phyloP scores from a whole-genome alignment of 768 basidiomycete species.

The Mrakia blollopis region DNA sequence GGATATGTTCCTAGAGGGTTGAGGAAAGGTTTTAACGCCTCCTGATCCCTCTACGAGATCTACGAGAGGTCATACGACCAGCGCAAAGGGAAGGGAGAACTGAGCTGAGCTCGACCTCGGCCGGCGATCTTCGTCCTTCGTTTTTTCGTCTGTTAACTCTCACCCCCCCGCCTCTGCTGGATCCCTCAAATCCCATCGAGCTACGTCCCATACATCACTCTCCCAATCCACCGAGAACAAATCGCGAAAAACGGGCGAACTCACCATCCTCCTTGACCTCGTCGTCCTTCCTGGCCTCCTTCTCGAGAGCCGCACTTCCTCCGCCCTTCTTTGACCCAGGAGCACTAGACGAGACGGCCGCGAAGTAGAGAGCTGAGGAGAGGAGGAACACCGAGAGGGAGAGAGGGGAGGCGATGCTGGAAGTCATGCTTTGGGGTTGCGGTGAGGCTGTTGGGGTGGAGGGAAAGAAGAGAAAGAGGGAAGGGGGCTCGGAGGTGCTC shows the following conservation, averaged over 20 bases:
- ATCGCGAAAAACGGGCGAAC: not conserved
- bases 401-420: slow-evolving; percentile 10
- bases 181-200: too few species aligned
- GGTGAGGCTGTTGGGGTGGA: not conserved
- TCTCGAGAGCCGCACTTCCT: slow-evolving; percentile 17
- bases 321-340: slow-evolving; percentile 7
- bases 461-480: not conserved
- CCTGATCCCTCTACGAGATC: too few species aligned
- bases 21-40: too few species aligned
- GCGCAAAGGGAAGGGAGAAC: too few species aligned
- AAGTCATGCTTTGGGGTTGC: slow-evolving; percentile 5
- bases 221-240: not conserved
- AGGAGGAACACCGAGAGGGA: slow-evolving; percentile 22
- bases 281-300: slow-evolving; percentile 15
- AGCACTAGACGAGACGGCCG: slow-evolving; percentile 7
- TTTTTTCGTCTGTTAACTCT: not conserved
- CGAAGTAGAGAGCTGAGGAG: slow-evolving; percentile 14
- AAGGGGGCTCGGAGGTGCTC: not conserved
- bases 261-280: not conserved
- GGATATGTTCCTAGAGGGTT: too few species aligned
- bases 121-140: not conserved
- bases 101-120: not conserved
- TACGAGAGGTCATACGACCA: too few species aligned
- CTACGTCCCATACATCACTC: not conserved
- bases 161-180: not conserved